Evolutionary conservation across 2,329 filamentous ascomycete genomes (phyloP).

Genomic region (Alternaria novae-zelandiae): DNA sequence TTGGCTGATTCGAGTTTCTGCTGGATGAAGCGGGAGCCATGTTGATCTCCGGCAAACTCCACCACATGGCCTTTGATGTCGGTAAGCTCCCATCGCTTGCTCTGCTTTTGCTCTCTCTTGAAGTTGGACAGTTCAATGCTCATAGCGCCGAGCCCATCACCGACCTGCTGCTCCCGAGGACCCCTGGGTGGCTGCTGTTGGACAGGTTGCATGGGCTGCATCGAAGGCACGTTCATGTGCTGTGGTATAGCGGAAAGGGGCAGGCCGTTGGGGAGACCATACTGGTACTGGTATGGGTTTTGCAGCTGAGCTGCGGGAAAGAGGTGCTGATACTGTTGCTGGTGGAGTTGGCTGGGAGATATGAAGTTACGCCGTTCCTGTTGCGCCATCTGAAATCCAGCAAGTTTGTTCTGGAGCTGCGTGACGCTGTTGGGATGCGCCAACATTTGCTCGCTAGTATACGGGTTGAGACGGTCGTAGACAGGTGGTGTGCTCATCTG

Average conservation of each 20-base stretch:
- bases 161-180: slow-evolving; percentile 60
- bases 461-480: slow-evolving; percentile 53
- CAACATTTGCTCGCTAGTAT: slow-evolving; percentile 50
- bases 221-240: slow-evolving; percentile 43
- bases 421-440: slow-evolving; percentile 54
- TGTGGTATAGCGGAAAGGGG: slow-evolving; percentile 43
- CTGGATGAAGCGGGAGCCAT: slow-evolving; percentile 95
- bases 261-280: slow-evolving; percentile 45
- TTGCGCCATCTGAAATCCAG: slow-evolving; percentile 55
- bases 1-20: slow-evolving; percentile 90
- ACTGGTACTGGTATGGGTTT: slow-evolving; percentile 45
- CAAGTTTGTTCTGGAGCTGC: slow-evolving; percentile 57
- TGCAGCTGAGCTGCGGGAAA: slow-evolving; percentile 46
- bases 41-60: slow-evolving; percentile 94
- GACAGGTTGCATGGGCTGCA: slow-evolving; percentile 45
- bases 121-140: slow-evolving; percentile 83
- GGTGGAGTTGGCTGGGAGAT: slow-evolving; percentile 41
- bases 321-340: slow-evolving; percentile 41
- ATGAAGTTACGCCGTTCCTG: slow-evolving; percentile 46
- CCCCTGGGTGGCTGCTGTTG: slow-evolving; percentile 51
- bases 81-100: slow-evolving; percentile 79
- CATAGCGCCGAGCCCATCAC: slow-evolving; percentile 63
- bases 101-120: slow-evolving; percentile 73
- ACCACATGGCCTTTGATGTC: slow-evolving; percentile 88
- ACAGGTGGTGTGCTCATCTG: slow-evolving; percentile 53